A percentile compares a stretch with the other conserved stretches of the same genome.
Evolutionary conservation across 202 grass and related monocot genomes (phyloP).

Genomic region (Miscanthus sacchariflorus): DNA sequence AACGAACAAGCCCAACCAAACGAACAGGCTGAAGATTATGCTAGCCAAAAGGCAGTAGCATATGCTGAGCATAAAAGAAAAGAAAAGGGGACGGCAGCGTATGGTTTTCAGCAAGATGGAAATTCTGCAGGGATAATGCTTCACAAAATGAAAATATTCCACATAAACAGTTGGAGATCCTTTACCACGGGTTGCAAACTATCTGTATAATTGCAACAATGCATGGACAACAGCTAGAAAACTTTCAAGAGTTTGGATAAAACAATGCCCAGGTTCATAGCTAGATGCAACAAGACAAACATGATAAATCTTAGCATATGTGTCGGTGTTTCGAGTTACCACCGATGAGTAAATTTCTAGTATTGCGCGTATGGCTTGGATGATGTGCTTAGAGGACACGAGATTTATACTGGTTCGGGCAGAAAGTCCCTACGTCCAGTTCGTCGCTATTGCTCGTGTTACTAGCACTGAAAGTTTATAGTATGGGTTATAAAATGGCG

Average conservation of each 20-base stretch:
- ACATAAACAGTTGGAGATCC: constrained; percentile 33
- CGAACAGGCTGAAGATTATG: no score
- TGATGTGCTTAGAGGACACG: no score
- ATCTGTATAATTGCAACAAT: constrained; percentile 3
- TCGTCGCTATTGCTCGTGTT: no score
- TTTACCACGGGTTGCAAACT: constrained; percentile 20
- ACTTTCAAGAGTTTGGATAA: neutral
- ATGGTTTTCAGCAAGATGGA: constrained; percentile 6
- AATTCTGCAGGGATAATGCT: constrained; percentile 35
- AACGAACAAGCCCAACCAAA: no score
- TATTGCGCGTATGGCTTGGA: no score
- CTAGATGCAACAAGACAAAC: constrained; percentile 20
- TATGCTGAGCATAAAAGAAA: neutral
- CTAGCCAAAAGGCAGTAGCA: constrained; percentile 8
- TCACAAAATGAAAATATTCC: constrained; percentile 26
- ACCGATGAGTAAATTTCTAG: no score
- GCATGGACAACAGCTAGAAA: constrained; percentile 23
- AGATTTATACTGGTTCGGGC: no score
- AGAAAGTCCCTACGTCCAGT: no score
- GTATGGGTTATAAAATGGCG: no score
- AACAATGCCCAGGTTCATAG: constrained; percentile 8
- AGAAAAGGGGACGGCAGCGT: neutral
- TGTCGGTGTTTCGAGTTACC: no score
- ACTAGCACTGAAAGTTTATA: no score
- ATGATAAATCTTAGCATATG: neutral